Percentiles rank a stretch among this genome's conserved stretches.
These are phyloP conservation scores for Farysia itapuensis DNA, from an alignment of 1,284 basidiomycete species.

Conservation along the genomic window DNA sequence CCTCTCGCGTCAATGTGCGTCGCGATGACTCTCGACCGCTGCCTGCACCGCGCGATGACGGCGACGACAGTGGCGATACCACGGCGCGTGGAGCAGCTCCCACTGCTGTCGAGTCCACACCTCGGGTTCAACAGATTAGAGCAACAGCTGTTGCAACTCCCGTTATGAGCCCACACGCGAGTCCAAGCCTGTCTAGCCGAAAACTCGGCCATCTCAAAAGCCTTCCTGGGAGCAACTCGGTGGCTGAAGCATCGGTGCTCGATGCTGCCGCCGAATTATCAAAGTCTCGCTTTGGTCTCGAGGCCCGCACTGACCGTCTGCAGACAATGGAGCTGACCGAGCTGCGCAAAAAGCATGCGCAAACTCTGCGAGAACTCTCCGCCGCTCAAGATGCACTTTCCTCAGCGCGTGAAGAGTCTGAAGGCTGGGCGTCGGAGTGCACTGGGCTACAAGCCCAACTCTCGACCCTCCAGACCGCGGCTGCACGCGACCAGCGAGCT, in stretches of 20 bases:
- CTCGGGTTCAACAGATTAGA: slow-evolving; percentile 18
- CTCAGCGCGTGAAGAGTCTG: slow-evolving; percentile 29
- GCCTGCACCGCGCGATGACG: slow-evolving; percentile 4
- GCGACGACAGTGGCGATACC: slow-evolving; percentile 12
- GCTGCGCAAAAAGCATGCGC: slow-evolving; percentile 19
- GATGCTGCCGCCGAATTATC: not conserved
- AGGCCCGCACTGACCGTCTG: slow-evolving; percentile 23
- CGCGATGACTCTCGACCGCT: slow-evolving; percentile 29
- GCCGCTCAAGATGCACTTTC: slow-evolving; percentile 14
- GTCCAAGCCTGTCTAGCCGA: slow-evolving; percentile 26
- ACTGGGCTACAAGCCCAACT: slow-evolving; percentile 29
- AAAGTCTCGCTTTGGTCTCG: slow-evolving; percentile 15
- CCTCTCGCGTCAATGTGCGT: slow-evolving; percentile 16
- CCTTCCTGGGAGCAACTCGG: slow-evolving; percentile 4
- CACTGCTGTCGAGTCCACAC: slow-evolving; percentile 26
- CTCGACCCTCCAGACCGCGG: slow-evolving; percentile 3
- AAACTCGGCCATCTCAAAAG: slow-evolving; percentile 22
- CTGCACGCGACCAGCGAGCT: slow-evolving; percentile 13
- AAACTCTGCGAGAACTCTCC: slow-evolving; percentile 11
- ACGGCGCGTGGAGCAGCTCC: slow-evolving; percentile 16
- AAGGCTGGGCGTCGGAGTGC: slow-evolving; percentile 39
- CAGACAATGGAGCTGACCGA: slow-evolving; percentile 29
- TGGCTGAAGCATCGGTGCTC: slow-evolving; percentile 1
- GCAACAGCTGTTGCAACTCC: slow-evolving; percentile 7
- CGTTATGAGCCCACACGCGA: slow-evolving; percentile 32